Evolutionary conservation across 176 grass and related monocot genomes (phyloP), one percentile per base, ranked within the genome.

Genomic region (Secale cereale): DNA sequence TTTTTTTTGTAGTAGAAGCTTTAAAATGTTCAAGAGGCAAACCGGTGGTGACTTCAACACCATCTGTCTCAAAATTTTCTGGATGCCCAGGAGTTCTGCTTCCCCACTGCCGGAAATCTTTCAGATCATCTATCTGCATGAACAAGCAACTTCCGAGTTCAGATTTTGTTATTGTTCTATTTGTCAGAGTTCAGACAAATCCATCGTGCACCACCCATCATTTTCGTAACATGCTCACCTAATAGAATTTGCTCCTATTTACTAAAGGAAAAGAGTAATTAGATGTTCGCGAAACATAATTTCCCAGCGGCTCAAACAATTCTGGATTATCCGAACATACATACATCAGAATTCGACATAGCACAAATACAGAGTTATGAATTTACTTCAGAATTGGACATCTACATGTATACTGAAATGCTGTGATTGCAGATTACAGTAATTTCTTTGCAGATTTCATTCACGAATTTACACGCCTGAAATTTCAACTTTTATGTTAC

Each of bases 51-150:
- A 95, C 95, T 95, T 98, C 95, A 81, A 98, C 73, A 39, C 95
- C 93, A 48, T 85, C 83, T 27, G 95, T 98, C 87, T 98, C 95
- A 25, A 98, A 98, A 57, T 98, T 98, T 79, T 98, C 95, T 25
- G 95, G 95, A 62, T 98, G 95, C 6, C 95, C 95, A 82, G 95
- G 93, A 83, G 95, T 93, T 85, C 60, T 95, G 87, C 95, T 98
- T 72, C 85, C 86, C 93, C 93, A 98, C 67, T 95, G 91, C 75
- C 93, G 78, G 91, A 93, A 95, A 74, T 77, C 65, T 85, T 93
- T 95, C 57, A 98, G 59, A 33, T 98, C 95, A 76, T 98, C 93
- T 56, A 87, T 90, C 93, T 98, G 85, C 74, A 65, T 61, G 12
- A 52, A 19, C 30, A 77, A 70, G 15, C 8, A 79, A 41, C 2